Evolutionary conservation across 2,329 filamentous ascomycete species (phyloP), one percentile per base, ranked within the genome.

Genomic region (Cercospora beticola): DNA sequence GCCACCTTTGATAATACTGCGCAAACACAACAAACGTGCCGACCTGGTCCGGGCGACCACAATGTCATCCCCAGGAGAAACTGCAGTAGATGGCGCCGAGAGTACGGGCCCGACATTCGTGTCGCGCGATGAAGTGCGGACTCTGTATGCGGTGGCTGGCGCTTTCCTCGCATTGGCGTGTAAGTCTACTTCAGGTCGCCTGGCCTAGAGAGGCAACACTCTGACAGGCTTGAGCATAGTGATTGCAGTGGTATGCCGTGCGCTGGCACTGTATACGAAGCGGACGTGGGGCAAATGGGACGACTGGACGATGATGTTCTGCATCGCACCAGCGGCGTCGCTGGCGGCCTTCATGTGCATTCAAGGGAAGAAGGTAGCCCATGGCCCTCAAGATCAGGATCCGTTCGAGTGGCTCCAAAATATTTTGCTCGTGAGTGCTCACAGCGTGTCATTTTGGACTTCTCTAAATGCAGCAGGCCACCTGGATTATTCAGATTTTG

Each of bases 241-340:
- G 23, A 18, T 64, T 8, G 62, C 62, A 40, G 49, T 64, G 10
- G 30, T 56, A 23, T 64, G 62, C 52, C 62, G 62, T 30, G 46
- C 49, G 14, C 16, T 64, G n/a, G 46, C 62, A 16, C 18, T 64
- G 26, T 56, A 64, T 21, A 36, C 21, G 21, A 64, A 56, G 46
- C 62, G 62, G n/a, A 64, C 40, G 16, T 40, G 49, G 43, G 62
- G 62, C 5, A 26, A 31, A n/a, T 64, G 62, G 62, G 62, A 64
- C 14, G 62, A 64, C 31, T 64, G 62, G 62, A 64, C 49, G 26
- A 64, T 64, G 62, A 18, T 64, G 10, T 64, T 56, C 31, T 56
- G 46, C 46, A 64, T 64, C 14, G 21, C 46, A n/a, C 62, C 62
- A 9, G 21, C 49, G 43, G 49, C 62, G 7, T 46, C 46, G 5